Base-by-base conservation (phyloP, 345 rosid species). In the Eucalyptus erythrocorys region DNA sequence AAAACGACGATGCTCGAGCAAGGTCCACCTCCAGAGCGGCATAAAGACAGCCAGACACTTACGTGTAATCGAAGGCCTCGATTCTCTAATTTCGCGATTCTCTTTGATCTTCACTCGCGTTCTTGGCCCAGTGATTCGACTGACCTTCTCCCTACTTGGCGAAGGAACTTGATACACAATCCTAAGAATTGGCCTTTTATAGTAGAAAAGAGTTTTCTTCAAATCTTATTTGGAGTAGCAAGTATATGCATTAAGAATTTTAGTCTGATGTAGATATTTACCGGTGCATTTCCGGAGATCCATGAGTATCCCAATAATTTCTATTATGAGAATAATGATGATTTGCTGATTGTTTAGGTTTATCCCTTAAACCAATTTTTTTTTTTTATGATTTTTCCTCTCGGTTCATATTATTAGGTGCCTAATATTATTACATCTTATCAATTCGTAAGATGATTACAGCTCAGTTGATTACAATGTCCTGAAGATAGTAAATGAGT, bases 331-430 rank as follows among this genome's bases (percentile, higher is more conserved):
- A 30, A 4, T 66, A 32, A 66, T 9, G 40, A 66, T 66, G 11
- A 17, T 34, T 68, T 4, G 43, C 12, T 17, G 13, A 68, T 68
- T 68, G 42, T 34, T 68, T 17, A 34, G 13, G 43, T 34, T 34
- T 17, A 34, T 34, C 43, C 80, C 24, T 34, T 68, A 3, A 0
- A 68, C 14, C 10, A 30, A 14, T 0, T 13, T 3, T n/a, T 0
- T 13, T 3, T n/a, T 15, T 16, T 32, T 14, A 34, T 16, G 42
- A 16, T 68, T 34, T 68, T 9, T 5, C 79, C 4, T 2, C 79
- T n/a, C 0, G 21, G 0, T 66, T 66, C 40, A n/a, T 64, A 64
- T 12, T n/a, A n/a, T n/a, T 0, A 32, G 16, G 17, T n/a, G 37
- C 71, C 22, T 66, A 32, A 66, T 66, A 32, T 66, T 0, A 34